Evolutionary conservation across 2,329 filamentous ascomycete species (phyloP).

Genomic region (Arthroderma uncinatum): DNA sequence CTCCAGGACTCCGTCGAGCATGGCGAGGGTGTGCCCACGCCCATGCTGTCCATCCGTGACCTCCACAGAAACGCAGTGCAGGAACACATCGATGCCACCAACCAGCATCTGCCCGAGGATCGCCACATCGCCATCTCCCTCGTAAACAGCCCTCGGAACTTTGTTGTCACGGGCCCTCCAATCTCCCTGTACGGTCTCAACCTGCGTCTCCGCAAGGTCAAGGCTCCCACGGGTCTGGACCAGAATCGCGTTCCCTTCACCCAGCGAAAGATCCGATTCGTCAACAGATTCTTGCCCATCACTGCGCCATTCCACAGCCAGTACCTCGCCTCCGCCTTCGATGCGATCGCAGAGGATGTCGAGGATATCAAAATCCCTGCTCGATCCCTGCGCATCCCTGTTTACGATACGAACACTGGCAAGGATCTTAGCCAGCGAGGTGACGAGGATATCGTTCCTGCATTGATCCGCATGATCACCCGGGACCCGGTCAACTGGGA

Average conservation of each 20-base stretch:
- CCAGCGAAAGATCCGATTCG: conserved; percentile 90
- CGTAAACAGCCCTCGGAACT: conserved; percentile 91
- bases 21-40: conserved; percentile 89
- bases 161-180: conserved; percentile 91
- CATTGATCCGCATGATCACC: conserved; percentile 84
- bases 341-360: conserved; percentile 75
- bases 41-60: conserved; percentile 96
- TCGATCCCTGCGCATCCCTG: conserved; percentile 64
- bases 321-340: conserved; percentile 72
- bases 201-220: conserved; percentile 86
- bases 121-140: conserved; percentile 91
- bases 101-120: conserved; percentile 85
- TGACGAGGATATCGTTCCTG: conserved; percentile 69
- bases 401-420: conserved; percentile 83
- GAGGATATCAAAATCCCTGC: conserved; percentile 68
- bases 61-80: conserved; percentile 79
- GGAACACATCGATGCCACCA: conserved; percentile 92
- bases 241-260: conserved; percentile 91
- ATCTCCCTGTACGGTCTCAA: conserved; percentile 95
- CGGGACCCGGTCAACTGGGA: conserved; percentile 94
- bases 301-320: conserved; percentile 97
- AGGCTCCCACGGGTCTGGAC: conserved; percentile 92
- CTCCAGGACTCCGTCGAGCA: conserved; percentile 88
- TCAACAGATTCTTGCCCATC: conserved; percentile 93
- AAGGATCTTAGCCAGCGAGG: conserved; percentile 64